Percentiles rank a stretch among this genome's conserved stretches.
Evolutionary conservation across 176 grass and related monocot genomes (phyloP).

Genomic region (sorghum (Sorghum bicolor)): DNA sequence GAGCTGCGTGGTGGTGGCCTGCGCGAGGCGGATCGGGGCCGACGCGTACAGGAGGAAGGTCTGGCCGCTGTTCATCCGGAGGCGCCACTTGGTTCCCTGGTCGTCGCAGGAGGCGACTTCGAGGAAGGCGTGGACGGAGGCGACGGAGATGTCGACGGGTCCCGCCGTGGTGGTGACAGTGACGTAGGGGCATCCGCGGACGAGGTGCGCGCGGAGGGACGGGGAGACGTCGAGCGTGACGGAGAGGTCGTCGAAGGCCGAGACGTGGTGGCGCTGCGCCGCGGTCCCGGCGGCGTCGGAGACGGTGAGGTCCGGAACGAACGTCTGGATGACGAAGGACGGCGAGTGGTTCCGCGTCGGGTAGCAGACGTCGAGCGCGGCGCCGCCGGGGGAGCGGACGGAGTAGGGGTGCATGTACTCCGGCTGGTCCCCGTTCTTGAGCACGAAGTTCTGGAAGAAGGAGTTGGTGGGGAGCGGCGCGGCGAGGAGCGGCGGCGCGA

Average conservation of each 20-base stretch:
- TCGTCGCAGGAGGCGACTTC: conserved; percentile 40
- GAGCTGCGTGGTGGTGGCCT: conserved; percentile 41
- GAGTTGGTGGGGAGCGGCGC: conserved; percentile 89
- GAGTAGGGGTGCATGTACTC: conserved; percentile 98
- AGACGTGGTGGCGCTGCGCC: conserved; percentile 34
- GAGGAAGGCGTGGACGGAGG: conserved; percentile 78
- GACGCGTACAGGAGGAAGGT: conserved; percentile 90
- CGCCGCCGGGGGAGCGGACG: conserved; percentile 38
- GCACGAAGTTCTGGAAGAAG: conserved; percentile 94
- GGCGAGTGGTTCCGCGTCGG: conserved; percentile 60
- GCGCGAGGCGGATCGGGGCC: conserved; percentile 48
- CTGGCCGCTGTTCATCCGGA: conserved; percentile 85
- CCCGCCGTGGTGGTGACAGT: conserved; percentile 51
- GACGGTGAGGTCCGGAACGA: conserved; percentile 83
- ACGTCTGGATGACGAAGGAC: conserved; percentile 69
- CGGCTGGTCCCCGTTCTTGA: conserved; percentile 92
- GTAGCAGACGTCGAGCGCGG: conserved; percentile 65
- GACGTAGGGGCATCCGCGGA: conserved; percentile 79
- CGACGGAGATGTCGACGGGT: conserved; percentile 48
- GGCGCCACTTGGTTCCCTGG: conserved; percentile 57
- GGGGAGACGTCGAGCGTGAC: conserved; percentile 81
- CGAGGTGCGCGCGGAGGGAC: conserved; percentile 68
- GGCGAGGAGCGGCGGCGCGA: conserved; percentile 60
- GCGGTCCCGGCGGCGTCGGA: conserved; percentile 8
- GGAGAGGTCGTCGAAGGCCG: conserved; percentile 81